Evolutionary conservation across 306 rosid genomes (phyloP).

Genomic region (Quercus suber): DNA sequence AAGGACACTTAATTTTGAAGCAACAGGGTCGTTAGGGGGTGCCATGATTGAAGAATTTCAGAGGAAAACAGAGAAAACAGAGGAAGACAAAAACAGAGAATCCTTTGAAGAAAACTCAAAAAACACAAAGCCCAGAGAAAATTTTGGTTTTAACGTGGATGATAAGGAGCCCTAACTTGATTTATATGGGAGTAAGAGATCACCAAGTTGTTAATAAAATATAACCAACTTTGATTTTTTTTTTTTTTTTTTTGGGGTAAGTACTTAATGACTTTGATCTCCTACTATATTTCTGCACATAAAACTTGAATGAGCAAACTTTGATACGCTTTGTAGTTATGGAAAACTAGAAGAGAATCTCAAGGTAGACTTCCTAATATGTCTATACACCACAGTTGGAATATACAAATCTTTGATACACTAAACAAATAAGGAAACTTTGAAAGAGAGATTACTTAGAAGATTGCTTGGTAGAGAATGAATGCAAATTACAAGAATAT

Average conservation of each 20-base stretch:
- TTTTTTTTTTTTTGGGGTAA: background rate
- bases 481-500: background rate
- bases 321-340: background rate
- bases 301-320: background rate
- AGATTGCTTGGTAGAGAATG: too few species aligned
- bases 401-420: background rate
- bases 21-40: slow-evolving; percentile 47
- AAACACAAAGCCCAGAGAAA: background rate
- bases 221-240: background rate
- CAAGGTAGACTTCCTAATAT: background rate
- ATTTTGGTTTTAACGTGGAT: slow-evolving; percentile 4
- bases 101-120: background rate
- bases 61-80: background rate
- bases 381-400: background rate
- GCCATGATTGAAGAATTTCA: slow-evolving; percentile 46
- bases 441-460: background rate
- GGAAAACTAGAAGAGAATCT: background rate
- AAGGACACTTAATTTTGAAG: background rate
- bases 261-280: background rate
- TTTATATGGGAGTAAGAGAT: background rate
- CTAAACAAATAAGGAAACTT: background rate
- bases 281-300: background rate
- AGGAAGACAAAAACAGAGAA: background rate
- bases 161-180: background rate
- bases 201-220: background rate